Evolutionary conservation across 305 asterid species (phyloP).

Genomic region (Fraxinus angustifolia): DNA sequence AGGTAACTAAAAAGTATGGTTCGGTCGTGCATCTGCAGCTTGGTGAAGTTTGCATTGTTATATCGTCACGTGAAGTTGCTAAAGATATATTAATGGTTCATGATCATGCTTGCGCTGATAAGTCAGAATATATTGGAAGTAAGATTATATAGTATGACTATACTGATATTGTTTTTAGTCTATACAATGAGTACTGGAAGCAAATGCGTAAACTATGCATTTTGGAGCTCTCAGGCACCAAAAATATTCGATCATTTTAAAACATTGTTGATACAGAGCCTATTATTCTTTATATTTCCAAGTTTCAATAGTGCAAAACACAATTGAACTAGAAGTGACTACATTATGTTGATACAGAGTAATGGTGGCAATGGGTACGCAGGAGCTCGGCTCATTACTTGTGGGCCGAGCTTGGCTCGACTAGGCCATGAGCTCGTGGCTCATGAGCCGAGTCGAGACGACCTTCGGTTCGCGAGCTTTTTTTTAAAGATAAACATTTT

Average conservation of each 20-base stretch:
- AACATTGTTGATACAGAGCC: no score
- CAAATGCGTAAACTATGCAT: conserved; percentile 29
- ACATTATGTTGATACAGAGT: no score
- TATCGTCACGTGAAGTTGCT: conserved; percentile 23
- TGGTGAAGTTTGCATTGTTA: conserved; percentile 17
- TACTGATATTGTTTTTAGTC: conserved; percentile 13
- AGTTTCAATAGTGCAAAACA: no score
- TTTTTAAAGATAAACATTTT: no score
- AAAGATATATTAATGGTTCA: conserved; percentile 23
- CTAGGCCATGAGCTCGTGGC: no score
- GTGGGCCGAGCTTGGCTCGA: no score
- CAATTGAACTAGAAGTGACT: no score
- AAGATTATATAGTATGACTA: background rate
- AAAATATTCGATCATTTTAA: conserved; percentile 11
- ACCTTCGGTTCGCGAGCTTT: no score
- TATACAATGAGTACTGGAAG: conserved; percentile 25
- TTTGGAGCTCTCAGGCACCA: background rate
- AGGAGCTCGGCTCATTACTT: no score
- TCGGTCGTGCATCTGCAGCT: conserved; percentile 20
- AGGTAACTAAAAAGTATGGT: conserved; percentile 21
- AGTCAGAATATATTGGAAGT: conserved; percentile 11
- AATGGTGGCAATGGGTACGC: no score
- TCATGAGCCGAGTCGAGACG: no score
- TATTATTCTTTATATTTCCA: no score
- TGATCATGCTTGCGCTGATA: conserved; percentile 4